A percentile compares a stretch with the other conserved stretches of the same genome.
phyloP scores from a whole-genome alignment of 768 basidiomycete genomes.

The Phlegmacium glaucopus region DNA sequence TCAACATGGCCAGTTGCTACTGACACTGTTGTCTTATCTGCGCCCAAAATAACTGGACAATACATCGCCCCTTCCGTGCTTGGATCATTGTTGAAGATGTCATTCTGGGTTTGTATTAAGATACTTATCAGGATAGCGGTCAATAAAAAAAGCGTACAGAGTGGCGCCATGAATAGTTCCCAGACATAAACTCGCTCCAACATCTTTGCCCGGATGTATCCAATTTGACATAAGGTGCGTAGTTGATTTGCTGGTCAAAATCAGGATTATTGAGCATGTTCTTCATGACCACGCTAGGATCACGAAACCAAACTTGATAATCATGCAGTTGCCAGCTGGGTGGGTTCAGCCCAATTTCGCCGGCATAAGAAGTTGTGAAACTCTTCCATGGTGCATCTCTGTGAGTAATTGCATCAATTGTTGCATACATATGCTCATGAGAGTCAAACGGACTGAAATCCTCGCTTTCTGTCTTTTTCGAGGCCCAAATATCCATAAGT shows the following conservation, averaged over 20 bases:
- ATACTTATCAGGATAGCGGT: background rate
- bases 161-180: slow-evolving; percentile 25
- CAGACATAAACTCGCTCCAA: slow-evolving; percentile 32
- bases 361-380: slow-evolving; percentile 10
- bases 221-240: slow-evolving; percentile 19
- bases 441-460: slow-evolving; percentile 15
- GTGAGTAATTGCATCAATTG: slow-evolving; percentile 17
- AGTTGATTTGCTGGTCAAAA: slow-evolving; percentile 21
- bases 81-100: background rate
- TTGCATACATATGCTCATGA: slow-evolving; percentile 14
- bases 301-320: slow-evolving; percentile 21
- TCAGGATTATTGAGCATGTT: slow-evolving; percentile 27
- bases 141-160: slow-evolving; percentile 5
- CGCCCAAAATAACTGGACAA: slow-evolving; percentile 11
- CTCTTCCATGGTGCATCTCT: slow-evolving; percentile 8
- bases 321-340: slow-evolving; percentile 18
- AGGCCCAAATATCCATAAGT: slow-evolving; percentile 3
- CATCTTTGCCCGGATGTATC: no score
- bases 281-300: slow-evolving; percentile 17
- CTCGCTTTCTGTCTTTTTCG: slow-evolving; percentile 5
- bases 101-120: background rate
- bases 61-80: slow-evolving; percentile 9
- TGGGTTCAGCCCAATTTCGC: background rate
- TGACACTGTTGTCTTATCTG: slow-evolving; percentile 15
- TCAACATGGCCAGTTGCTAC: slow-evolving; percentile 10